phyloP scores from a whole-genome alignment of 495 filamentous ascomycete species.

The Pyrenopolyporus hunteri region DNA sequence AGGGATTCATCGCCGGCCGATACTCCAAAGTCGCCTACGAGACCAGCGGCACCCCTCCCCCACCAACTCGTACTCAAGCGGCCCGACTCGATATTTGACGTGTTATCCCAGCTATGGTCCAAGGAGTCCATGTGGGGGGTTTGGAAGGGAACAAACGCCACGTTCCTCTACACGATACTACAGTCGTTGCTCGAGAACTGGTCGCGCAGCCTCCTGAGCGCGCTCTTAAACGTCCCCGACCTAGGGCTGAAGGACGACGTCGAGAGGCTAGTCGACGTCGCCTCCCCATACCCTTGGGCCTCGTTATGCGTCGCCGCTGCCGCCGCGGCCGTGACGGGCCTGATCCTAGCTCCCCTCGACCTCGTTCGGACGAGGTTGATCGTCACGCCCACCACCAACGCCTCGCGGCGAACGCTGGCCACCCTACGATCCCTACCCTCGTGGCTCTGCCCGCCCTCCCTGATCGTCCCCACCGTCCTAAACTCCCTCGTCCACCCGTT shows the following conservation, averaged over 20 bases:
- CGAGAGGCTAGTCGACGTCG: slow-evolving; percentile 61
- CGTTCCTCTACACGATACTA: slow-evolving; percentile 85
- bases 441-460: slow-evolving; percentile 69
- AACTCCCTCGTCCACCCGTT: slow-evolving; percentile 82
- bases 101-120: slow-evolving; percentile 83
- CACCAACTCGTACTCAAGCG: slow-evolving; percentile 72
- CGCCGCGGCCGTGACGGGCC: slow-evolving; percentile 77
- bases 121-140: slow-evolving; percentile 89
- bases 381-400: slow-evolving; percentile 75
- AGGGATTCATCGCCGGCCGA: slow-evolving; percentile 43
- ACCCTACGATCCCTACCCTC: slow-evolving; percentile 78
- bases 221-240: slow-evolving; percentile 82
- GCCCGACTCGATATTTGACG: slow-evolving; percentile 76
- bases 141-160: slow-evolving; percentile 93
- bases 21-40: slow-evolving; percentile 37
- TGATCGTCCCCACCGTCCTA: slow-evolving; percentile 84
- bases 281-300: slow-evolving; percentile 73
- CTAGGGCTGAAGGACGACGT: slow-evolving; percentile 64
- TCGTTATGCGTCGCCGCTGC: slow-evolving; percentile 81
- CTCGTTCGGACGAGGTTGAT: slow-evolving; percentile 89
- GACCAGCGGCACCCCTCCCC: slow-evolving; percentile 44
- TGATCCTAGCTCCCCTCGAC: slow-evolving; percentile 85
- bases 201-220: slow-evolving; percentile 80
- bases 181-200: slow-evolving; percentile 85
- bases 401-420: slow-evolving; percentile 73